Evolutionary conservation across 1,139 yeast genomes (phyloP).

Genomic region (Candida buenavistaensis): DNA sequence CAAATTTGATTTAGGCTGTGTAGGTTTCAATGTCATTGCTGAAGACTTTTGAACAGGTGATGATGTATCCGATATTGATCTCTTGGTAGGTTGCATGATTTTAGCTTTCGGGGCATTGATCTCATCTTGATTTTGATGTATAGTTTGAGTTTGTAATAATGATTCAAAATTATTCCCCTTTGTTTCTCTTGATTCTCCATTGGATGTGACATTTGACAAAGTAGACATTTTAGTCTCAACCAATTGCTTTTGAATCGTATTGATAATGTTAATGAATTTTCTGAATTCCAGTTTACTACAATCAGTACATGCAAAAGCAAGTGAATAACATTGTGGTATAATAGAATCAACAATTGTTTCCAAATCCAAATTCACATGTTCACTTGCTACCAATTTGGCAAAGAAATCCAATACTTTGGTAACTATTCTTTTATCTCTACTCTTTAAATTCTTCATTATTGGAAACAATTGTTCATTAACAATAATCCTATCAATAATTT

Average conservation of each 20-base stretch:
- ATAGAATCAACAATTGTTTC: constrained; percentile 39
- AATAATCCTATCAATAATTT: constrained; percentile 68
- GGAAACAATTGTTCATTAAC: constrained; percentile 80
- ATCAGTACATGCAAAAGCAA: constrained; percentile 44
- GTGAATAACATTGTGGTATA: constrained; percentile 37
- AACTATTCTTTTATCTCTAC: constrained; percentile 71
- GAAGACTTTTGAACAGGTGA: constrained; percentile 1
- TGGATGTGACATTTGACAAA: constrained; percentile 21
- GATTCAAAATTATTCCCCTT: constrained; percentile 25
- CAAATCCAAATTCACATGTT: constrained; percentile 36
- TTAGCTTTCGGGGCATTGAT: constrained; percentile 14
- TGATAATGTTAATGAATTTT: constrained; percentile 26
- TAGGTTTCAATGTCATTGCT: constrained; percentile 5
- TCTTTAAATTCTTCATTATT: constrained; percentile 68
- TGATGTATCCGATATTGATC: constrained; percentile 6
- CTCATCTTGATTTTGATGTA: constrained; percentile 19
- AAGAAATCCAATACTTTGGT: constrained; percentile 56
- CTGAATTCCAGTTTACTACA: constrained; percentile 39
- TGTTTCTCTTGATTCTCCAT: constrained; percentile 9
- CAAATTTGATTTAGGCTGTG: constrained; percentile 14
- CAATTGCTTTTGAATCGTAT: constrained; percentile 29
- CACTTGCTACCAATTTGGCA: constrained; percentile 39
- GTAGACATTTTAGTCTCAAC: constrained; percentile 29
- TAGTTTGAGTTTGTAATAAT: constrained; percentile 33
- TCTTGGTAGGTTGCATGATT: constrained; percentile 16